Percentiles rank a stretch among this genome's conserved stretches.
Conservation (phyloP, 495 filamentous ascomycete genomes). For the Tuber borchii region DNA sequence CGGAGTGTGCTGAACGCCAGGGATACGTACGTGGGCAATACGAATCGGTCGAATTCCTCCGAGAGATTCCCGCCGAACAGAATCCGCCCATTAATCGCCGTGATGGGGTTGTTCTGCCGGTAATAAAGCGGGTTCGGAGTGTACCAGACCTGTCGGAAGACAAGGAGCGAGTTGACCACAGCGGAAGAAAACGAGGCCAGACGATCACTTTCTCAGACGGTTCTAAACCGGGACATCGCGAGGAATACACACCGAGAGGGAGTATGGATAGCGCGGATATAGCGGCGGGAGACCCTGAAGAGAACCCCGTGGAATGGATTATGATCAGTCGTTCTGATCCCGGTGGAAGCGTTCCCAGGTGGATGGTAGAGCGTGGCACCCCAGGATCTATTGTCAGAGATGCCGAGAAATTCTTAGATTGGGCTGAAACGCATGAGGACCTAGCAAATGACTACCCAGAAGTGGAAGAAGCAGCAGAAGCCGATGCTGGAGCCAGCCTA, state of each 20-base stretch:
- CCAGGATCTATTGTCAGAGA: conserved; percentile 75
- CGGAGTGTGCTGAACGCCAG: conserved; percentile 57
- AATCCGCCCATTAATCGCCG: conserved; percentile 29
- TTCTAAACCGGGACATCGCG: conserved; percentile 38
- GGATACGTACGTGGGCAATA: conserved; percentile 78
- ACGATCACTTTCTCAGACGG: conserved; percentile 51
- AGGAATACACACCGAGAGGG: conserved; percentile 1
- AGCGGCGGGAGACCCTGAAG: conserved; percentile 46
- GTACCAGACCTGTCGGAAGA: conserved; percentile 29
- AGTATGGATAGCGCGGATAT: conserved; percentile 10
- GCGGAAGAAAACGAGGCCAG: conserved; percentile 43
- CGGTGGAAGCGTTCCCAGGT: conserved; percentile 83
- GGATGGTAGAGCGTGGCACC: conserved; percentile 90
- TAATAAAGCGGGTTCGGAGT: conserved; percentile 38
- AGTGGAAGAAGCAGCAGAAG: conserved; percentile 5
- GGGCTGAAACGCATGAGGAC: conserved; percentile 46
- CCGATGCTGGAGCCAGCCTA: conserved; percentile 4
- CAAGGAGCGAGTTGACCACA: conserved; percentile 15
- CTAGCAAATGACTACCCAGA: conserved; percentile 11
- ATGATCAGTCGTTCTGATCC: conserved; percentile 96
- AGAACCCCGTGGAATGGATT: conserved; percentile 75
- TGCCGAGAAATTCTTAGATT: conserved; percentile 77
- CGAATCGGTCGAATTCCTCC: conserved; percentile 85
- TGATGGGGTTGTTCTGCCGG: conserved; percentile 19
- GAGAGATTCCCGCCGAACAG: conserved; percentile 61